Conservation (phyloP, 192 early-diverging fungal genomes). For the Pilaira anomala region DNA sequence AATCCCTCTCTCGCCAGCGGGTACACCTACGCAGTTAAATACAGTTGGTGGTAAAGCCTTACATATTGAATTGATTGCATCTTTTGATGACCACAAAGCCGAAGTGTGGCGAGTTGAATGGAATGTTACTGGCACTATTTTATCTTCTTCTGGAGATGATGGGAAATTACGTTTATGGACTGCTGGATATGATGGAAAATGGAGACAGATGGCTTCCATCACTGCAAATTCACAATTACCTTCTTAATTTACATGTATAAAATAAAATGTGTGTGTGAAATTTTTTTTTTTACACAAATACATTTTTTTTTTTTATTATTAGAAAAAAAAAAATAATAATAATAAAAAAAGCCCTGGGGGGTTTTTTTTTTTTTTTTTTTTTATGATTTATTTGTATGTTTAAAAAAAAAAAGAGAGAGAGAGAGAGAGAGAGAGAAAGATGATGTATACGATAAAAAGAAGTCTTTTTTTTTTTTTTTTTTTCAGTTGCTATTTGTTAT, state of each 20-base stretch:
- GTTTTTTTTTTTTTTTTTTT: too few species aligned
- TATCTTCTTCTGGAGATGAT: slow-evolving; percentile 79
- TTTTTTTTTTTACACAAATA: too few species aligned
- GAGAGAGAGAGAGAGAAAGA: background rate
- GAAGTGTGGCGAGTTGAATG: slow-evolving; percentile 83
- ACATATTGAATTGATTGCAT: slow-evolving; percentile 52
- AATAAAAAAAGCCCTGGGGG: slow-evolving; percentile 4
- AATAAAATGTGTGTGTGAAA: background rate
- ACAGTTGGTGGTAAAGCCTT: slow-evolving; percentile 34
- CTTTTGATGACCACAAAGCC: slow-evolving; percentile 62
- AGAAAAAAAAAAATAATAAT: background rate
- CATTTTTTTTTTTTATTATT: background rate
- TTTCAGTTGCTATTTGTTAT: background rate
- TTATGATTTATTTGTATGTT: background rate
- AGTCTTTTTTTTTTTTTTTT: background rate
- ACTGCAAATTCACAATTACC: slow-evolving; percentile 44
- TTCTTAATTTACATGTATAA: background rate
- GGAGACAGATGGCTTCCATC: slow-evolving; percentile 61
- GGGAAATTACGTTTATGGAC: slow-evolving; percentile 83
- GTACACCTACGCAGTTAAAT: slow-evolving; percentile 31
- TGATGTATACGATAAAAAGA: background rate
- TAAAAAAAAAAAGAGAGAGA: background rate
- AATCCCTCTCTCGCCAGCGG: slow-evolving; percentile 9
- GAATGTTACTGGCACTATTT: slow-evolving; percentile 82
- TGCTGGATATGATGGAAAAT: slow-evolving; percentile 51